Base-by-base conservation (phyloP, 2,329 filamentous ascomycete species). In the Thielaviopsis punctulata region DNA sequence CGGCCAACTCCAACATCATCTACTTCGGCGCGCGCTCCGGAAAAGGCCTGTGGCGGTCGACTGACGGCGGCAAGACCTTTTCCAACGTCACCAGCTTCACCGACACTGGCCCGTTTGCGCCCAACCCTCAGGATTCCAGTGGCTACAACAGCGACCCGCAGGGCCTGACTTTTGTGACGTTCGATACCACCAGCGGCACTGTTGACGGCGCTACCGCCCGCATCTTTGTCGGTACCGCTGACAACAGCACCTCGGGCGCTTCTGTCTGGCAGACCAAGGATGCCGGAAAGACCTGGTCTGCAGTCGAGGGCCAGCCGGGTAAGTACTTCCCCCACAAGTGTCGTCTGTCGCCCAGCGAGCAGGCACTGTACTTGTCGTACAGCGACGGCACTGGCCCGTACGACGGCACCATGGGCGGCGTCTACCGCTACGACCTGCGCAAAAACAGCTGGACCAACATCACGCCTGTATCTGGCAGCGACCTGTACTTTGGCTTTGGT, bases 11-110 rank as follows among this genome's bases (percentile, higher is more conserved):
- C 36, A 68, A 73, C 24, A 73, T 78, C 54, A 59, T 79, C 22
- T 79, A 75, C 60, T 77, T 78, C 52, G 76, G 76, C 2, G 73
- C 76, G 1, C 68, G 76, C 44, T 77, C 73, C 54, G 76, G 75
- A 5, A 71, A 79, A 30, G 76, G 76, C 2, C 64, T 80, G 2
- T 79, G 73, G 69, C 77, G 74, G 62, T 76, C 72, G 52, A 73
- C 69, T 3, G 72, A 80, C 56, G 71, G 68, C 12, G 76, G 75
- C n/a, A 68, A 60, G 23, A 73, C 69, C 10, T 79, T 75, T 61
- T 58, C 61, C 22, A 74, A 76, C 55, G 75, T 79, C 2, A 62
- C 66, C 1, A 67, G 68, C 0, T 77, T 76, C 60, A 73, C 66
- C 10, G 71, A 69, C 52, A 66, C 69, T 3, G 76, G 76, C 24